Percentiles rank a stretch among this genome's conserved stretches.
Conservation (phyloP, 1,284 basidiomycete species). For the Spongiforma sp. region DNA sequence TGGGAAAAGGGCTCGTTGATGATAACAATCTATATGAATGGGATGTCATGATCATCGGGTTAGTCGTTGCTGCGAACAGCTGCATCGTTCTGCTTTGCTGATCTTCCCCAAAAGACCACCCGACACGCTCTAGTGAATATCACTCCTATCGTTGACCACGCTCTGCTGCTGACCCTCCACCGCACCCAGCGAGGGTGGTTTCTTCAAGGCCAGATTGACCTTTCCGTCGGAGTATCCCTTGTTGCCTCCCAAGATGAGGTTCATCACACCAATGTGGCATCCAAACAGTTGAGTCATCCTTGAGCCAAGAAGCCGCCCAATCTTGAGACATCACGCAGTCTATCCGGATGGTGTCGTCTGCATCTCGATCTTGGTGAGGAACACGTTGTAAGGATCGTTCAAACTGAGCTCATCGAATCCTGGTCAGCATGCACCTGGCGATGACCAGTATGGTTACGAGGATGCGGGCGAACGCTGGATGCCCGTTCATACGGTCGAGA, state of each 20-base stretch:
- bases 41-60: slow-evolving; percentile 95
- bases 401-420: slow-evolving; percentile 7
- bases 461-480: slow-evolving; percentile 98
- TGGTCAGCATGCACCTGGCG: slow-evolving; percentile 88
- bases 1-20: slow-evolving; percentile 80
- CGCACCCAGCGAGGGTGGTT: slow-evolving; percentile 83
- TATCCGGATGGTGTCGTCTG: slow-evolving; percentile 92
- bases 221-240: slow-evolving; percentile 94
- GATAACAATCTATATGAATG: slow-evolving; percentile 94
- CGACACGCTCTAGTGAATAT: slow-evolving; percentile 87
- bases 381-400: neutral
- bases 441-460: slow-evolving; percentile 98
- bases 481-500: slow-evolving; percentile 97
- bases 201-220: slow-evolving; percentile 86
- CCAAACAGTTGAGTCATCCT: slow-evolving; percentile 80
- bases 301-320: slow-evolving; percentile 4
- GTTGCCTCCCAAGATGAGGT: slow-evolving; percentile 94
- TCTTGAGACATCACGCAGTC: slow-evolving; percentile 53
- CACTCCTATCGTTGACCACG: slow-evolving; percentile 10
- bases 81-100: slow-evolving; percentile 17
- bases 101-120: slow-evolving; percentile 64
- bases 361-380: slow-evolving; percentile 91
- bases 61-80: slow-evolving; percentile 35
- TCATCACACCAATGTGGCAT: slow-evolving; percentile 98
- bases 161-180: slow-evolving; percentile 9